Conservation (phyloP, 176 grass and related monocot species). For the Oryza officinalis region DNA sequence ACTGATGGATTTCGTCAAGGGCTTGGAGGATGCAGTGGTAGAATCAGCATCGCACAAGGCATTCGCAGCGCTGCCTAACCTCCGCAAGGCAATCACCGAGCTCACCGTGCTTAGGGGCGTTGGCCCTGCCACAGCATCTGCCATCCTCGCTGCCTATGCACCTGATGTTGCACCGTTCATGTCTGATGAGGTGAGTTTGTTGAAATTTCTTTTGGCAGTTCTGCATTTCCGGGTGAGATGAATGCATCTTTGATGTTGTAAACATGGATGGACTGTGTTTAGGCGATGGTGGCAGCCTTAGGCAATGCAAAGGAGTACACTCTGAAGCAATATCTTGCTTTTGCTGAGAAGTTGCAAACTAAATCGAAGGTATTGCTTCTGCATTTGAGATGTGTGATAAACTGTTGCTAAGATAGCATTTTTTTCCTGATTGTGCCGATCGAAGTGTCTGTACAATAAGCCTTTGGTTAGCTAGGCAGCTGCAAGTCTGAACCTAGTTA, state of each 20-base stretch:
- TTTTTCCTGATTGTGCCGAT: neutral
- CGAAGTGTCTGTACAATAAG: neutral
- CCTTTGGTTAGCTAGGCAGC: neutral
- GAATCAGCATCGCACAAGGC: constrained; percentile 73
- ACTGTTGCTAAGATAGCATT: constrained; percentile 7
- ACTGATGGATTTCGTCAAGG: constrained; percentile 75
- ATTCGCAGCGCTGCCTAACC: constrained; percentile 66
- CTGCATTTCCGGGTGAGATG: neutral
- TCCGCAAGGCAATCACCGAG: constrained; percentile 64
- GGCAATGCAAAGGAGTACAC: constrained; percentile 90
- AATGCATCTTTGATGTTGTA: constrained; percentile 14
- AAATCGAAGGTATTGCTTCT: constrained; percentile 66
- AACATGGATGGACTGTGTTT: constrained; percentile 19
- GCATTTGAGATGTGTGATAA: neutral
- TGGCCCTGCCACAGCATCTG: constrained; percentile 82
- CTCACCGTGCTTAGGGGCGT: constrained; percentile 78
- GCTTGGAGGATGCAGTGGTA: constrained; percentile 59
- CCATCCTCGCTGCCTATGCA: constrained; percentile 69
- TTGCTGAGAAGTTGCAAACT: constrained; percentile 74
- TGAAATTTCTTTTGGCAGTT: neutral
- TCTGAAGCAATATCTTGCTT: constrained; percentile 79
- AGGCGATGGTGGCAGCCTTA: constrained; percentile 79
- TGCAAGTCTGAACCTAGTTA: neutral
- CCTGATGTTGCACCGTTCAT: constrained; percentile 78
- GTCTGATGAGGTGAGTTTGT: constrained; percentile 78